Evolutionary conservation across 2,329 filamentous ascomycete species (phyloP).

Genomic region (Lasiodiplodia sp.): DNA sequence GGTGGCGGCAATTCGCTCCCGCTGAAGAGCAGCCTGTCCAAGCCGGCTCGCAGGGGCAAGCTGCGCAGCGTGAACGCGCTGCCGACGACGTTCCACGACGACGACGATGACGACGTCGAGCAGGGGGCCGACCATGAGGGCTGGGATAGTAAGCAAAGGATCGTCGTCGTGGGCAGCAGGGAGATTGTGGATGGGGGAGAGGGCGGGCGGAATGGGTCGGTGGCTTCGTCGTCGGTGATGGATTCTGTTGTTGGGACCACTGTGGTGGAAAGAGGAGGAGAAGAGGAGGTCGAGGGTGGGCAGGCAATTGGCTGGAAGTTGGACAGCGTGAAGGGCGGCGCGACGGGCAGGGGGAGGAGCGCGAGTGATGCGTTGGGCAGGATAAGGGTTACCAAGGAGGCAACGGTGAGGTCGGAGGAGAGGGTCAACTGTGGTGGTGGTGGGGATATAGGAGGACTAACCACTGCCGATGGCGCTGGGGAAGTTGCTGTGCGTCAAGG

Average conservation of each 20-base stretch:
- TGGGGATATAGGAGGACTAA: neutral
- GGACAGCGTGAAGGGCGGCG: neutral
- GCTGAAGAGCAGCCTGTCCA: neutral
- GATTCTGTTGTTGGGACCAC: neutral
- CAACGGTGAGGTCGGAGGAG: slow-evolving; percentile 15
- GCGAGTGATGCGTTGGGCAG: neutral
- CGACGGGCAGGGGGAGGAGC: neutral
- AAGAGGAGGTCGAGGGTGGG: neutral
- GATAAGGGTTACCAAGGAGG: slow-evolving; percentile 17
- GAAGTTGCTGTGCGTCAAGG: neutral
- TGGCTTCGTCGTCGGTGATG: neutral
- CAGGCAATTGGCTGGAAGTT: neutral
- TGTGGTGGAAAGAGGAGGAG: neutral
- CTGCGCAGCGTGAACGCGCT: slow-evolving; percentile 2
- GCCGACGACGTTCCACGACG: slow-evolving; percentile 8
- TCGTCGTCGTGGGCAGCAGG: neutral
- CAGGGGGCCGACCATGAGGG: neutral
- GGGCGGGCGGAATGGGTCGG: neutral
- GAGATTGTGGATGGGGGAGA: neutral
- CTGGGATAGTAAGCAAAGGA: slow-evolving; percentile 8
- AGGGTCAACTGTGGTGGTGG: neutral
- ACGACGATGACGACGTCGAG: neutral
- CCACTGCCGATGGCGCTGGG: neutral
- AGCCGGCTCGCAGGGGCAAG: slow-evolving; percentile 6
- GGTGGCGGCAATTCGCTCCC: neutral